Evolutionary conservation across 495 filamentous ascomycete genomes (phyloP), one percentile per base, ranked within the genome.

Genomic region (Barbatosphaeria neglecta): DNA sequence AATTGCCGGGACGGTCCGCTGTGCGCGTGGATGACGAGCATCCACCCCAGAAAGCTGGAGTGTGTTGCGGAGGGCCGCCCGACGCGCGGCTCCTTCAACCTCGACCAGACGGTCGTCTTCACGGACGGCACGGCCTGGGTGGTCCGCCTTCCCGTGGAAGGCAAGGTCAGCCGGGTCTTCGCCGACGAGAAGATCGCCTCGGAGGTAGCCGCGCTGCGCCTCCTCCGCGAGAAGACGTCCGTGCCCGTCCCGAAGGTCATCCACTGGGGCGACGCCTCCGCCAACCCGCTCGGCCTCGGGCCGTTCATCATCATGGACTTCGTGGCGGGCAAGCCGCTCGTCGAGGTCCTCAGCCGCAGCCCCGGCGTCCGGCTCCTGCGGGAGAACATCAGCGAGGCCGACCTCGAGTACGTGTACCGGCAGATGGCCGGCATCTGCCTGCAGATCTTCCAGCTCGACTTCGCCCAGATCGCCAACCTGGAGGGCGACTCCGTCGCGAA

Each of bases 301-400:
- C 39, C 39, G 6, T 41, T 41, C 52, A 90, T 89, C 62, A 80
- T 90, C 45, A 65, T 84, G 49, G 71, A 84, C 50, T 87, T 87
- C 56, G 63, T 86, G 44, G 79, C 77, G 22, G 86, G 84, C 59
- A 86, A 84, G 63, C 10, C n/a, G 9, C 11, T 41, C 39, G 18
- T 11, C 19, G 6, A 41, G 16, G 6, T 20, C 6, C 19, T 19
- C 19, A 41, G 13, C 4, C n/a, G 19, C n/a, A 6, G n/a, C n/a
- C 3, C 3, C 3, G 13, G 6, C 3, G 22, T 37, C 6, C 45
- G 48, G 37, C 37, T 50, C 4, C 37, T 50, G 31, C 43, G 44
- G 37, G 23, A 46, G 19, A 43, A 64, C 40, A 60, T 68, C 41
- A 58, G 60, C 40, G 59, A 64, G 28, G 46, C 37, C 41, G 60